phyloP scores from a whole-genome alignment of 208 protist genomes.

The Acanthamoeba culbertsoni region DNA sequence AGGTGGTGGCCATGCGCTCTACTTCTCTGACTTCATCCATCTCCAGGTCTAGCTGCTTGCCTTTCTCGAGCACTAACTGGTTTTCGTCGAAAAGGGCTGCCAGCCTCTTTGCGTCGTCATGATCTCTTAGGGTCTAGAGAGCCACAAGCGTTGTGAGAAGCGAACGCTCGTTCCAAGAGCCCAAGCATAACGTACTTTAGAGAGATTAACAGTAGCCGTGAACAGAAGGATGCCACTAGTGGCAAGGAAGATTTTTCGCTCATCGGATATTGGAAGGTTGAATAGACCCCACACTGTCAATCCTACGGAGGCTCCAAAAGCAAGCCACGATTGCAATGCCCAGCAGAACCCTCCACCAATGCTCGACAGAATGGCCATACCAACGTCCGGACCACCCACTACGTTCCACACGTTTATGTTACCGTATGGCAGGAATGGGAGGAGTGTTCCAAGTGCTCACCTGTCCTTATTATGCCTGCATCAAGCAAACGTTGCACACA shows the following conservation, averaged over 20 bases:
- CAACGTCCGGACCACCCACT: not conserved
- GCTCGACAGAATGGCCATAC: not conserved
- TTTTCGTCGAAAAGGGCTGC: not conserved
- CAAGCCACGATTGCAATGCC: not conserved
- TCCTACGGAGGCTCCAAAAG: not conserved
- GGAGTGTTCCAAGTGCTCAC: no score
- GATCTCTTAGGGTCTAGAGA: not conserved
- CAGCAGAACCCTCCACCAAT: not conserved
- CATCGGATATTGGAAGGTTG: not conserved
- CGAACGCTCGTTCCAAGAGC: not conserved
- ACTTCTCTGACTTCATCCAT: not conserved
- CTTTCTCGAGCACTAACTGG: not conserved
- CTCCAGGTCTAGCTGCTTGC: not conserved
- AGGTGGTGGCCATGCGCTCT: not conserved
- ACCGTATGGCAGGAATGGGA: not conserved
- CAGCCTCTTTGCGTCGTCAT: not conserved
- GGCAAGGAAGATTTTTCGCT: not conserved
- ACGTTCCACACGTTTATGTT: not conserved
- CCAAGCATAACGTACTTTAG: not conserved
- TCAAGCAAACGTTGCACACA: not conserved
- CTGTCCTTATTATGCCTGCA: not conserved
- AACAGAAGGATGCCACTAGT: not conserved
- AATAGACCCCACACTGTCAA: not conserved
- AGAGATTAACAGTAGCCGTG: not conserved
- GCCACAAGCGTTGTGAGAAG: not conserved